Conservation (phyloP, 2,329 filamentous ascomycete species). For the Fusarium sp. region DNA sequence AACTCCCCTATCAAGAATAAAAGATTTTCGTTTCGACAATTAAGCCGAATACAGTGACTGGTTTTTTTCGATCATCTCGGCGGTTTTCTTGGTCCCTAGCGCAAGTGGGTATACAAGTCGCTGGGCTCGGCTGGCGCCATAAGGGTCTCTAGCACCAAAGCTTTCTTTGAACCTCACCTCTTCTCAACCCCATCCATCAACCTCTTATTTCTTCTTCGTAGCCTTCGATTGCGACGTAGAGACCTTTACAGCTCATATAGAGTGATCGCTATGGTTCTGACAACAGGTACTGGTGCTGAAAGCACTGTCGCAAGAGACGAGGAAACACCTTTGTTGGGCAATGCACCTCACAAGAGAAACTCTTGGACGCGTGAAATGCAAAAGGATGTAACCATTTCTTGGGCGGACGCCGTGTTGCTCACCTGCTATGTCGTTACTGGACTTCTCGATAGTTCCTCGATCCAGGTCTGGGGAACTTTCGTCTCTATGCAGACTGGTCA, state of each 20-base stretch:
- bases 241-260: accelerated
- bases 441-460: conserved; percentile 79
- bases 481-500: conserved; percentile 85
- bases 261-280: conserved; percentile 11
- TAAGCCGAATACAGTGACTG: not conserved
- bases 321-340: conserved; percentile 37
- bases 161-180: conserved; percentile 27
- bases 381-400: conserved; percentile 56
- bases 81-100: conserved; percentile 9
- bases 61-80: conserved; percentile 13
- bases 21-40: not conserved
- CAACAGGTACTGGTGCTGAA: not conserved
- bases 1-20: not conserved
- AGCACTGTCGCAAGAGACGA: conserved; percentile 21
- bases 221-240: not conserved
- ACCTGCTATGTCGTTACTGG: conserved; percentile 82
- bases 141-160: conserved; percentile 25
- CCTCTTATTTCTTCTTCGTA: not conserved
- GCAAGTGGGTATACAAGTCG: conserved; percentile 27
- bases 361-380: conserved; percentile 21
- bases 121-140: conserved; percentile 33
- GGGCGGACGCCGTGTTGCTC: conserved; percentile 76
- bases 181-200: not conserved
- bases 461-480: conserved; percentile 82
- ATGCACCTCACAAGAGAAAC: not conserved